Evolutionary conservation across 495 filamentous ascomycete genomes (phyloP).

Genomic region (Penicillium atrosanguineum): DNA sequence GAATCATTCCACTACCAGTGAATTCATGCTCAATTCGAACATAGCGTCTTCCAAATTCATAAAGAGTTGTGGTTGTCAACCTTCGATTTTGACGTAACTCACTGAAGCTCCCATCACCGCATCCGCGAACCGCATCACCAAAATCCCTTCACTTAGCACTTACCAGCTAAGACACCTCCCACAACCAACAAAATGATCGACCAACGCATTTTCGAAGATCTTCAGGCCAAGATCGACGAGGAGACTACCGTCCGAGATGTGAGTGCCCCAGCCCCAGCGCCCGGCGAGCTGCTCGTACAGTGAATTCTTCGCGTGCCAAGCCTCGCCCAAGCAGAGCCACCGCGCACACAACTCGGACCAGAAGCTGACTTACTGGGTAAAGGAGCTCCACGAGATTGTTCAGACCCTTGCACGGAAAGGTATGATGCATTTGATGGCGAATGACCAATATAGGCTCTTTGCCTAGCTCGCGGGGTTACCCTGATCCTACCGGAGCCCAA

Average conservation of each 20-base stretch:
- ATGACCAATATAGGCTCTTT: not conserved
- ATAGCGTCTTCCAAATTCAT: not conserved
- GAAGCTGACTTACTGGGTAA: conserved; percentile 10
- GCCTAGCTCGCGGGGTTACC: not conserved
- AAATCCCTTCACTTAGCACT: conserved; percentile 8
- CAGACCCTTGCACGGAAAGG: conserved; percentile 73
- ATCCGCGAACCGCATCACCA: conserved; percentile 6
- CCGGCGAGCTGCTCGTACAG: conserved; percentile 1
- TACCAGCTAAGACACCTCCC: not conserved
- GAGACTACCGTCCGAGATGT: conserved; percentile 78
- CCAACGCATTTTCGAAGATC: conserved; percentile 78
- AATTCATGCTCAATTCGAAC: not conserved
- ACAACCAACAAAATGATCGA: conserved; percentile 56
- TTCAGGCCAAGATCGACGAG: conserved; percentile 88
- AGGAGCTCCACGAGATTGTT: conserved; percentile 77
- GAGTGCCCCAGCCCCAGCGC: conserved; percentile 17
- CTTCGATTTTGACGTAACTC: conserved; percentile 23
- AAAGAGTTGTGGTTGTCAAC: not conserved
- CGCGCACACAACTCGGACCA: conserved; percentile 6
- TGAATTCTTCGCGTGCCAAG: conserved; percentile 27
- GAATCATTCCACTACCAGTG: not conserved
- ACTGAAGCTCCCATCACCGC: conserved; percentile 13
- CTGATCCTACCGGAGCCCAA: not conserved
- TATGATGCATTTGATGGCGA: conserved; percentile 19
- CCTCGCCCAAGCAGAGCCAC: conserved; percentile 13